phyloP scores from a whole-genome alignment of 1,139 yeast genomes.

The Yarrowia galli region DNA sequence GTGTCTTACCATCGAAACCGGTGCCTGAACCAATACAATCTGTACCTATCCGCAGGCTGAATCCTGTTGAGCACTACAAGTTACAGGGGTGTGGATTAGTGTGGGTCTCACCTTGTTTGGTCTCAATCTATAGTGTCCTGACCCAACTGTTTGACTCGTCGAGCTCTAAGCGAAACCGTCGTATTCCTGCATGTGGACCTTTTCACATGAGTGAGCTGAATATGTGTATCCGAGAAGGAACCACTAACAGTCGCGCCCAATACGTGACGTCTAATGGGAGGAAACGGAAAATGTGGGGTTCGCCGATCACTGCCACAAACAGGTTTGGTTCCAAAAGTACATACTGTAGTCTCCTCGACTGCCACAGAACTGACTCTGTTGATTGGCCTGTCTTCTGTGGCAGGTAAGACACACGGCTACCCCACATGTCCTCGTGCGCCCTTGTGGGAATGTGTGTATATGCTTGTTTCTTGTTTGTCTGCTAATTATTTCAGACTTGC shows the following conservation, averaged over 20 bases:
- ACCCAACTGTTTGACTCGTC: neutral
- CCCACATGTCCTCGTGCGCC: constrained; percentile 25
- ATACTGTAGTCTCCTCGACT: too few relatives aligned
- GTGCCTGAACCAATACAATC: too few relatives aligned
- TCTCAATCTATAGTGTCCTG: neutral
- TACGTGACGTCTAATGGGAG: neutral
- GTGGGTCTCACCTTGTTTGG: constrained; percentile 18
- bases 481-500: constrained; percentile 1
- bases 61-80: neutral
- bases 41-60: neutral
- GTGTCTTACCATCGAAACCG: too few relatives aligned
- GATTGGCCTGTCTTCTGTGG: neutral
- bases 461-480: neutral
- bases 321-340: neutral
- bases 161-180: neutral
- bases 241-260: constrained; percentile 4
- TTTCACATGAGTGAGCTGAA: constrained; percentile 22
- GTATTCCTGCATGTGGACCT: constrained; percentile 16
- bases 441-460: constrained; percentile 13
- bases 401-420: constrained; percentile 1
- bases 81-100: constrained; percentile 13
- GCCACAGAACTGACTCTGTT: too few relatives aligned
- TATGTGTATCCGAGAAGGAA: neutral
- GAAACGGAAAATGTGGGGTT: constrained; percentile 10
- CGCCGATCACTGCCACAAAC: constrained; percentile 17